Evolutionary conservation across 306 rosid genomes (phyloP).

Genomic region (Purshia tridentata): DNA sequence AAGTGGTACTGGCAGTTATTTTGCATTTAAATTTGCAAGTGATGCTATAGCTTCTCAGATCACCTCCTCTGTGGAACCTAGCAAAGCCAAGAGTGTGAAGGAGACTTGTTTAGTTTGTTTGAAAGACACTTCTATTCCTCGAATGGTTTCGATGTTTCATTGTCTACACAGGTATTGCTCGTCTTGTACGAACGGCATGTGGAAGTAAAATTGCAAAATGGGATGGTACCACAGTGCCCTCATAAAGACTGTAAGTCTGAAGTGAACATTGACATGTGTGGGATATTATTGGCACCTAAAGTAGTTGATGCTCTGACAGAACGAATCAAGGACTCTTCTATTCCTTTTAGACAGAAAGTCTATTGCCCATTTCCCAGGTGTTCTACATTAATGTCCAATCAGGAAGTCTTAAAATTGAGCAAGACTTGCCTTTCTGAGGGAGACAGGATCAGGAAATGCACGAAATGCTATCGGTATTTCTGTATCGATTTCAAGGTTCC

Average conservation of each 20-base stretch:
- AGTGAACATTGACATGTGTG: slow-evolving; percentile 53
- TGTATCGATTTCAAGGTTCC: slow-evolving; percentile 72
- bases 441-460: slow-evolving; percentile 45
- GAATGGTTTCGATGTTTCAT: slow-evolving; percentile 52
- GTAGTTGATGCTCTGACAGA: slow-evolving; percentile 43
- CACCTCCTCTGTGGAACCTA: slow-evolving; percentile 25
- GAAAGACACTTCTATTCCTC: slow-evolving; percentile 49
- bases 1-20: slow-evolving; percentile 21
- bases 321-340: slow-evolving; percentile 58
- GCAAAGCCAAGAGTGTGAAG: slow-evolving; percentile 25
- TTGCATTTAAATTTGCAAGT: slow-evolving; percentile 61
- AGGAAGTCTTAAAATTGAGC: slow-evolving; percentile 49
- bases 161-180: slow-evolving; percentile 71
- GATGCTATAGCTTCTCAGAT: slow-evolving; percentile 53
- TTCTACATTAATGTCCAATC: slow-evolving; percentile 62
- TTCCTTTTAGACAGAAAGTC: slow-evolving; percentile 57
- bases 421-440: slow-evolving; percentile 21
- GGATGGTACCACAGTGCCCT: slow-evolving; percentile 65
- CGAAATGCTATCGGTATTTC: slow-evolving; percentile 62
- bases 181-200: slow-evolving; percentile 75
- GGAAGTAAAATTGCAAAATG: slow-evolving; percentile 60
- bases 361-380: slow-evolving; percentile 73
- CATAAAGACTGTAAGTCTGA: slow-evolving; percentile 53
- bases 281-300: slow-evolving; percentile 54
- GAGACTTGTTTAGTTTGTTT: slow-evolving; percentile 70